A percentile compares a stretch with the other conserved stretches of the same genome.
These are phyloP conservation scores for Boletus huronensis DNA, from an alignment of 768 basidiomycete genomes.

Conservation along the genomic window DNA sequence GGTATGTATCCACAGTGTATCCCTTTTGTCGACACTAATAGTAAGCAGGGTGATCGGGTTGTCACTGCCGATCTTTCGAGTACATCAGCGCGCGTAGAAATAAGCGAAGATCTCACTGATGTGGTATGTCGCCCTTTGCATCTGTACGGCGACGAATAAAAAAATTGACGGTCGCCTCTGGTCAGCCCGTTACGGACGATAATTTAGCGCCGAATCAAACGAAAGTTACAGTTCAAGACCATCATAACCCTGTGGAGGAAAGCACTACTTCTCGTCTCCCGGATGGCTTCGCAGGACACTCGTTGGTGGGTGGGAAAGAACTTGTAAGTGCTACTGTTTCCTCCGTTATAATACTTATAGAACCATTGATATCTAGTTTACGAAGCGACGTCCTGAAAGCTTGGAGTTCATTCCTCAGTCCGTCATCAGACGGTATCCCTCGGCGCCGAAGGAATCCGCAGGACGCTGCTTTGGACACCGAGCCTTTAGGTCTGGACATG, in stretches of 20 bases:
- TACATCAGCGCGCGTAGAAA: background rate
- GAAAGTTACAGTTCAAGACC: background rate
- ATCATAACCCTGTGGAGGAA: background rate
- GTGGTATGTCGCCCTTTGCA: constrained; percentile 7
- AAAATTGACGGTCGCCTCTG: background rate
- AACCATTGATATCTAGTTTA: background rate
- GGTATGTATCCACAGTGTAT: background rate
- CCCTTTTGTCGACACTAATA: background rate
- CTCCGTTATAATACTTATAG: background rate
- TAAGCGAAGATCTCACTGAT: background rate
- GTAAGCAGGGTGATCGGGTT: background rate
- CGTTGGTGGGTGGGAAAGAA: background rate
- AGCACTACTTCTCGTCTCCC: background rate
- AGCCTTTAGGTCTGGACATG: background rate
- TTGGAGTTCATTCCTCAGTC: constrained; percentile 27
- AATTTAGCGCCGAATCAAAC: background rate
- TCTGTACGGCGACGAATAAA: background rate
- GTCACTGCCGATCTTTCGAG: background rate
- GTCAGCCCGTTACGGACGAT: background rate
- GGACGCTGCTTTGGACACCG: background rate
- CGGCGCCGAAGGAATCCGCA: background rate
- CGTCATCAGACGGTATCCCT: constrained; percentile 24
- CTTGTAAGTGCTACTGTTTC: constrained; percentile 6
- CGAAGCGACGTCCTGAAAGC: constrained; percentile 18
- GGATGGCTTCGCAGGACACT: background rate